These are phyloP conservation scores for Ophiostoma fasciatum DNA, from an alignment of 2,329 filamentous ascomycete genomes.

Conservation along the genomic window DNA sequence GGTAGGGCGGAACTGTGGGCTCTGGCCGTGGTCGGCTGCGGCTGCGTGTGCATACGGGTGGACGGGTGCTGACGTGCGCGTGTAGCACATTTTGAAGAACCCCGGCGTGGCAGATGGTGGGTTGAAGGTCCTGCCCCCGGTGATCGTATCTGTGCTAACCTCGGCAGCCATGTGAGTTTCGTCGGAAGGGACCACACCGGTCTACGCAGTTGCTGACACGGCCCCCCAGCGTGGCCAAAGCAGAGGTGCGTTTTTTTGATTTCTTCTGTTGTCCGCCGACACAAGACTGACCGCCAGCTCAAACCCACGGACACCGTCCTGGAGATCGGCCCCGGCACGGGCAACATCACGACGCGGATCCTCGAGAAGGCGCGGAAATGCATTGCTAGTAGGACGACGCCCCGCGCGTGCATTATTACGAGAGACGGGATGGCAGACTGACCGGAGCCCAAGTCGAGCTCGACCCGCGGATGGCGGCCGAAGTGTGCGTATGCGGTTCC, in stretches of 20 bases:
- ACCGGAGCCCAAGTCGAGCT: constrained; percentile 50
- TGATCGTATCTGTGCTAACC: constrained; percentile 2
- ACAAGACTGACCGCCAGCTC: constrained; percentile 39
- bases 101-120: constrained; percentile 14
- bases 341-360: constrained; percentile 77
- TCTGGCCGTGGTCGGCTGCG: too few relatives aligned
- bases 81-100: constrained; percentile 62
- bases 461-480: constrained; percentile 91
- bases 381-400: constrained; percentile 35
- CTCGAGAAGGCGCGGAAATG: constrained; percentile 70
- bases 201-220: not conserved
- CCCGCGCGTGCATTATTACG: not conserved
- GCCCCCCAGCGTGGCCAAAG: constrained; percentile 8
- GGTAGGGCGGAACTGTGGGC: too few relatives aligned
- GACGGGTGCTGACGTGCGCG: not conserved
- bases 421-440: too few relatives aligned
- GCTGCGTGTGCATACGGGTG: not conserved
- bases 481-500: constrained; percentile 62
- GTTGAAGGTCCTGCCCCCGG: too few relatives aligned
- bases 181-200: too few relatives aligned
- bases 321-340: constrained; percentile 74
- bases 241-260: constrained; percentile 11
- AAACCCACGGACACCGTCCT: constrained; percentile 85
- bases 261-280: too few relatives aligned
- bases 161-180: constrained; percentile 10